Evolutionary conservation across 2,329 filamentous ascomycete species (phyloP).

Genomic region (Sclerotinia spermophila): DNA sequence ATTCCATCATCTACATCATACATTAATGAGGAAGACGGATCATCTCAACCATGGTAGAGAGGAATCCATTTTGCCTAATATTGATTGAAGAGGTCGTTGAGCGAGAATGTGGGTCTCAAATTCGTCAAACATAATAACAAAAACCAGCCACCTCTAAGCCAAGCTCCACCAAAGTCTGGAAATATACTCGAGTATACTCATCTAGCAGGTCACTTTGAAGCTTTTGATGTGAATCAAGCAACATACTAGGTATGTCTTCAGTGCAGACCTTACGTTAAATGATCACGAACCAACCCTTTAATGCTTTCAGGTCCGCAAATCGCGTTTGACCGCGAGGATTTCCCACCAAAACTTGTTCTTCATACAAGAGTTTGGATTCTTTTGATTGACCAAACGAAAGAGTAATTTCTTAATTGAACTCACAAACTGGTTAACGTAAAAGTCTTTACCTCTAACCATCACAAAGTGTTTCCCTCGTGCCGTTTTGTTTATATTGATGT

Average conservation of each 20-base stretch:
- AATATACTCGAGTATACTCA: background rate
- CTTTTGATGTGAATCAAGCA: background rate
- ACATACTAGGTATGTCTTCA: background rate
- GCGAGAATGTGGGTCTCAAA: background rate
- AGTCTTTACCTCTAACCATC: background rate
- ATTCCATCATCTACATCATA: background rate
- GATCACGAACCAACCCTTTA: background rate
- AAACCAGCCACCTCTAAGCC: background rate
- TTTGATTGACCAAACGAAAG: background rate
- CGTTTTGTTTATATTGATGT: constrained; percentile 7
- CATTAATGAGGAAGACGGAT: background rate
- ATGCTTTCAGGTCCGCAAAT: background rate
- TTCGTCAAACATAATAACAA: background rate
- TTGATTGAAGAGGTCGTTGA: background rate
- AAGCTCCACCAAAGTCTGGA: background rate
- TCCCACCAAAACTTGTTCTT: background rate
- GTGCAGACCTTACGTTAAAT: background rate
- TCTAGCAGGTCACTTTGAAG: background rate
- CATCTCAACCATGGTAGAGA: background rate
- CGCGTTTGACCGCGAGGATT: background rate
- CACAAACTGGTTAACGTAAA: background rate
- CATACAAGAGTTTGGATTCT: background rate
- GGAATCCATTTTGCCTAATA: background rate
- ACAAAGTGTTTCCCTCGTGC: background rate
- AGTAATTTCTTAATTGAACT: background rate